These are phyloP conservation scores for Populus tremula DNA, from an alignment of 345 rosid genomes.

Conservation along the genomic window DNA sequence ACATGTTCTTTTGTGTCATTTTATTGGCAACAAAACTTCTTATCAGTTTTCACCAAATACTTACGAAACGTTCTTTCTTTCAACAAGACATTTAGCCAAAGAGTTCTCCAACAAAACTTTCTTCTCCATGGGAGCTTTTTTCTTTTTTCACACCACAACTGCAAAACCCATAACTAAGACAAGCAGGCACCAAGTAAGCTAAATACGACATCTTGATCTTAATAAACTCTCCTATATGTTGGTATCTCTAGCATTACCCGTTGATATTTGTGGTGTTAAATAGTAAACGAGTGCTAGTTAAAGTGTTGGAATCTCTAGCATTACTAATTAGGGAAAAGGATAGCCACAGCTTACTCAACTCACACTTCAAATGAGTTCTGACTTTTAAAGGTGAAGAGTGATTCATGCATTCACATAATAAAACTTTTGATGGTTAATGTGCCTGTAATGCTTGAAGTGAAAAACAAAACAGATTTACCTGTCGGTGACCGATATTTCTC, in stretches of 20 bases:
- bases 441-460: not conserved
- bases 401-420: not conserved
- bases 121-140: not conserved
- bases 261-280: not conserved
- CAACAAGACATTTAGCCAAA: not conserved
- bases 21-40: not conserved
- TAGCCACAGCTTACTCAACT: not conserved
- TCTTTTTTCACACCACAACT: not conserved
- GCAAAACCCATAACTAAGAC: not conserved
- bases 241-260: not conserved
- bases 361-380: not conserved
- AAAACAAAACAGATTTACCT: conserved; percentile 42
- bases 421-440: not conserved
- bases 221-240: not conserved
- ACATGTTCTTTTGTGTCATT: not conserved
- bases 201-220: not conserved
- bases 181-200: not conserved
- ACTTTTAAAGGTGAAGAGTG: not conserved
- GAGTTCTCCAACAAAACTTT: not conserved
- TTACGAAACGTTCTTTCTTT: not conserved
- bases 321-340: not conserved
- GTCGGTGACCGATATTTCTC: conserved; percentile 95
- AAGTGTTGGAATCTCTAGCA: not conserved
- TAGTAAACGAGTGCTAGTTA: not conserved
- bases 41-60: not conserved